Evolutionary conservation across 305 asterid genomes (phyloP).

Genomic region (Fraxinus nigra): DNA sequence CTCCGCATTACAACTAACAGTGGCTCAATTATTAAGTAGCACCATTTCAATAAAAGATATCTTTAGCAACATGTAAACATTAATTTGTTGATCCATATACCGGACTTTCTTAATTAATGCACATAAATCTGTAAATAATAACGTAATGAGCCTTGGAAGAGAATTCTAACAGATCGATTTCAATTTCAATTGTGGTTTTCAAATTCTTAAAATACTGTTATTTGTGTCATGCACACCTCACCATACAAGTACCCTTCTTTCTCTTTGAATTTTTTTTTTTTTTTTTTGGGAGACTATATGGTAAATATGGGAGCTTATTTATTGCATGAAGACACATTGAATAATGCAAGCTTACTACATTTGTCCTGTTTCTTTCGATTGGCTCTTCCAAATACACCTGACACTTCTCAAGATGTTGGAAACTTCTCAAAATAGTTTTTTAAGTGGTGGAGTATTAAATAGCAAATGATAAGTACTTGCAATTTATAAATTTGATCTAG

Average conservation of each 20-base stretch:
- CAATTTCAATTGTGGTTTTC: background rate
- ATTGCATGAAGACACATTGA: background rate
- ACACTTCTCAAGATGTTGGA: background rate
- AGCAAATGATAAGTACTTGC: background rate
- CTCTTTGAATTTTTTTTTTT: background rate
- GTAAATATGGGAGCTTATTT: background rate
- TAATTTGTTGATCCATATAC: background rate
- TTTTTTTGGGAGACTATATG: background rate
- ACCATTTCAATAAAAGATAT: background rate
- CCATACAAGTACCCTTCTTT: background rate
- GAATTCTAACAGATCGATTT: background rate
- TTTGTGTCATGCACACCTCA: background rate
- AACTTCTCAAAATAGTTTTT: background rate
- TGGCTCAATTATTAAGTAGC: background rate
- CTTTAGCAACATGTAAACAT: background rate
- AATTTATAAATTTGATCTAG: background rate
- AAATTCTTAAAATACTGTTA: background rate
- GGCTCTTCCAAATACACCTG: background rate
- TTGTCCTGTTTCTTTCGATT: background rate
- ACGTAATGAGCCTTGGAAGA: background rate
- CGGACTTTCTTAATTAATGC: background rate
- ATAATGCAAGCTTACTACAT: background rate
- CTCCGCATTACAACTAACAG: background rate
- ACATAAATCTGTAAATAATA: background rate
- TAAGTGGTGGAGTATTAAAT: background rate